Percentiles rank a stretch among this genome's conserved stretches.
Conservation (phyloP, 108 stramenopile species). For the Conticribra weissflogii region DNA sequence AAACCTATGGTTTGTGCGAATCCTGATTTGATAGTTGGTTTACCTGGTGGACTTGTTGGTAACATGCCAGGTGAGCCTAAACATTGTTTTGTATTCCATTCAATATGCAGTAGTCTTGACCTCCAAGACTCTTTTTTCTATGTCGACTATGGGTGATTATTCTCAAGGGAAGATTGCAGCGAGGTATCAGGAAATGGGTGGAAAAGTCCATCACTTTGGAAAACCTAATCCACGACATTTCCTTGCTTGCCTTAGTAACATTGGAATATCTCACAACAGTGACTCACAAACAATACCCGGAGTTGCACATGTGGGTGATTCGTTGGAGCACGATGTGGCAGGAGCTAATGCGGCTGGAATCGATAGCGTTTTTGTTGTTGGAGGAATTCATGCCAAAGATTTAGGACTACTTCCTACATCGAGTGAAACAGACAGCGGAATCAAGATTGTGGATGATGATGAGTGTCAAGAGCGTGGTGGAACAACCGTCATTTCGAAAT, state of each 20-base stretch:
- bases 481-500: neutral
- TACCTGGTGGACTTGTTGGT: slow-evolving; percentile 51
- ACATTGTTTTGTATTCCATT: no score
- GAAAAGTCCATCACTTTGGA: slow-evolving; percentile 63
- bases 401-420: slow-evolving; percentile 42
- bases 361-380: slow-evolving; percentile 67
- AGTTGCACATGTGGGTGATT: slow-evolving; percentile 87
- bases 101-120: no score
- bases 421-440: neutral
- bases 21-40: slow-evolving; percentile 74
- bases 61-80: slow-evolving; percentile 79
- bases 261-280: slow-evolving; percentile 32
- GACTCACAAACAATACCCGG: slow-evolving; percentile 6
- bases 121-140: neutral
- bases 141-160: neutral
- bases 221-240: slow-evolving; percentile 78
- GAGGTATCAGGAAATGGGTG: slow-evolving; percentile 63
- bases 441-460: neutral
- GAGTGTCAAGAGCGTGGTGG: neutral
- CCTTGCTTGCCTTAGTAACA: slow-evolving; percentile 54
- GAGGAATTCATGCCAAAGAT: slow-evolving; percentile 73
- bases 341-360: slow-evolving; percentile 79
- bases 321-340: slow-evolving; percentile 87
- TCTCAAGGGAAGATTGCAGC: slow-evolving; percentile 55
- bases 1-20: slow-evolving; percentile 83